Evolutionary conservation across 164 flowering plant species (phyloP), one percentile per base, ranked within the genome.

Genomic region (Tetrastigma voinierianum): DNA sequence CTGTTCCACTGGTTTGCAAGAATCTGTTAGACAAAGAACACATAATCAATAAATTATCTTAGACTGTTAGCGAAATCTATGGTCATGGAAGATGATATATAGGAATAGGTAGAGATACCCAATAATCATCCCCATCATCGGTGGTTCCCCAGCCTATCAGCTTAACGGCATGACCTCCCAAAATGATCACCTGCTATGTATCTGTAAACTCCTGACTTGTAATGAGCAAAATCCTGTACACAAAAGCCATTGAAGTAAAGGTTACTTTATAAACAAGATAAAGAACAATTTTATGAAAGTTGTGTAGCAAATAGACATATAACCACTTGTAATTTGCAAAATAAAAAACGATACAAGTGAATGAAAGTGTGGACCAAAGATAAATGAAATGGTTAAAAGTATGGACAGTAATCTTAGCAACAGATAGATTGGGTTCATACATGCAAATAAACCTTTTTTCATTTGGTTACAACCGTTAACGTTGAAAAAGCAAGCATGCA

Each of bases 81-180:
- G 45, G 17, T 46, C 48, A 9, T 23, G 51, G 2, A 25, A n/a
- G 2, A 19, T 18, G 21, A 19, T 57, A 11, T 52, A 10, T 11
- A 67, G 2, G 23, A 44, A 13, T 0, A 58, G 6, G 19, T 43
- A 59, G 43, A 69, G 68, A 67, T 71, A 94, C 98, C 98, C 98
- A 94, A 64, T 90, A 94, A 76, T 94, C 96, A 67, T 88, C 93
- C 14, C 97, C 98, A 24, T 82, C 89, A 18, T 84, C 90, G 32
- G 85, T 69, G 32, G 95, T 91, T 45, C 97, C 98, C 98, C 98
- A 94, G 9, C 98, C 98, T 66, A 94, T 91, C 59, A 94, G 82
- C 86, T 94, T 94, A 48, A 94, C 97, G 19, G 97, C 96, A 78
- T 94, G 97, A 47, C 98, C 98, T 59, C 97, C 98, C 88, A 94